Base-by-base conservation (phyloP, 2,329 filamentous ascomycete species). In the Fusarium tupiense region DNA sequence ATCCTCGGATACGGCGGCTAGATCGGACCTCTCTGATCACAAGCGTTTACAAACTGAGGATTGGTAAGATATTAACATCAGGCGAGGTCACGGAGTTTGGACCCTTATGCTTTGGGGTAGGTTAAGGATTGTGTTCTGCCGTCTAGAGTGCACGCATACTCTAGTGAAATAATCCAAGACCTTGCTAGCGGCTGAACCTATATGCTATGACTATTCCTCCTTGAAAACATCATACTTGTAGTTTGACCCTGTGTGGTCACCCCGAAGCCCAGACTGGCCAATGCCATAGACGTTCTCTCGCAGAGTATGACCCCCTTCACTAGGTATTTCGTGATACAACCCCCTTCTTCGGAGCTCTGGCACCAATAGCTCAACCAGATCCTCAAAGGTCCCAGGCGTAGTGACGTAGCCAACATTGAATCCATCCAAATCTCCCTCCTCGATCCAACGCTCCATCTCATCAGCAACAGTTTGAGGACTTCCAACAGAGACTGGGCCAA, bases 171-270 rank as follows among this genome's bases (percentile, higher is more conserved):
- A 35, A 16, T 35, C 1, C 16, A 0, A 14, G n/a, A 14, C 17
- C 26, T 26, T 24, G 31, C n/a, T n/a, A 37, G 31, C 17, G 6
- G 13, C 6, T 35, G 17, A 11, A 4, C 9, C n/a, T 53, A 1
- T 53, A 37, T 26, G 17, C 31, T 5, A 24, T 16, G 11, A 19
- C 14, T 41, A 56, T 17, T 90, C 87, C 74, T 91, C 89, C 64
- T 86, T 80, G 73, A 91, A 92, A 4, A 90, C 86, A 74, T 88
- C 85, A 73, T 92, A 92, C 81, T 89, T 91, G 77, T 91, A 92
- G 71, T 75, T 80, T 57, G 86, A 88, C 2, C 90, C 91, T 1
- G 83, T 77, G 79, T 92, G 91, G 79, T 92, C 91, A 71, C 83
- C 83, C 43, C 90, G 83, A 67, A 92, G 77, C 20, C 85, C 83